Conservation (phyloP, 345 rosid genomes). For the thale cress (Arabidopsis thaliana) region DNA sequence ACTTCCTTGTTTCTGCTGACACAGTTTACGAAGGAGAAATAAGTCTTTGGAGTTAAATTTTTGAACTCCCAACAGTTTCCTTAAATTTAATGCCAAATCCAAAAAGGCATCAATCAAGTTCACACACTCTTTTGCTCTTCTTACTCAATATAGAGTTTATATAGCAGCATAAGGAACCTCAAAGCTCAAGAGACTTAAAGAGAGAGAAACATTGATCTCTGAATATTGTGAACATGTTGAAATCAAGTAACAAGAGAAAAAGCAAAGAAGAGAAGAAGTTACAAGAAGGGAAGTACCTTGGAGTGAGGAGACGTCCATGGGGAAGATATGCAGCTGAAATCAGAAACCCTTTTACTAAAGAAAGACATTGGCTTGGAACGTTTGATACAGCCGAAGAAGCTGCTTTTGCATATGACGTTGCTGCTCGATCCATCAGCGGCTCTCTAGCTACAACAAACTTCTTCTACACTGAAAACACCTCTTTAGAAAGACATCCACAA, state of each 20-base stretch:
- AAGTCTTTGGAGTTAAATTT: conserved; percentile 36
- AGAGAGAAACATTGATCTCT: conserved; percentile 20
- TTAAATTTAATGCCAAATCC: conserved; percentile 30
- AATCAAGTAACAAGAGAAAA: conserved; percentile 55
- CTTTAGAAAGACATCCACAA: conserved; percentile 41
- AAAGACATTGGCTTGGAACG: conserved; percentile 89
- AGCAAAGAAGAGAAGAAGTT: conserved; percentile 53
- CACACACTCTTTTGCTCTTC: conserved; percentile 17
- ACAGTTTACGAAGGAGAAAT: conserved; percentile 38
- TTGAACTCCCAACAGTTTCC: conserved; percentile 40
- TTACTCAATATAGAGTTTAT: conserved; percentile 9
- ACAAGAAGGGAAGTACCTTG: conserved; percentile 60
- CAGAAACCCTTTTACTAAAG: conserved; percentile 78
- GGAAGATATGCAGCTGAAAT: conserved; percentile 88
- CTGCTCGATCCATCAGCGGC: conserved; percentile 77
- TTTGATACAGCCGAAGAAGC: conserved; percentile 86
- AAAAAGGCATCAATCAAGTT: conserved; percentile 35
- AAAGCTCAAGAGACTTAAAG: conserved; percentile 6
- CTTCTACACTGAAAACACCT: conserved; percentile 63
- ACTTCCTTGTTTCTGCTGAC: conserved; percentile 38
- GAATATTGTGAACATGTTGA: conserved; percentile 26
- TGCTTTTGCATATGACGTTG: conserved; percentile 74
- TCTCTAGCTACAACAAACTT: conserved; percentile 75
- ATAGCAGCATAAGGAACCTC: conserved; percentile 23
- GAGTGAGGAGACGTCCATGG: conserved; percentile 84